phyloP scores from a whole-genome alignment of 768 basidiomycete species.

The Leucocoprinus leucothites region DNA sequence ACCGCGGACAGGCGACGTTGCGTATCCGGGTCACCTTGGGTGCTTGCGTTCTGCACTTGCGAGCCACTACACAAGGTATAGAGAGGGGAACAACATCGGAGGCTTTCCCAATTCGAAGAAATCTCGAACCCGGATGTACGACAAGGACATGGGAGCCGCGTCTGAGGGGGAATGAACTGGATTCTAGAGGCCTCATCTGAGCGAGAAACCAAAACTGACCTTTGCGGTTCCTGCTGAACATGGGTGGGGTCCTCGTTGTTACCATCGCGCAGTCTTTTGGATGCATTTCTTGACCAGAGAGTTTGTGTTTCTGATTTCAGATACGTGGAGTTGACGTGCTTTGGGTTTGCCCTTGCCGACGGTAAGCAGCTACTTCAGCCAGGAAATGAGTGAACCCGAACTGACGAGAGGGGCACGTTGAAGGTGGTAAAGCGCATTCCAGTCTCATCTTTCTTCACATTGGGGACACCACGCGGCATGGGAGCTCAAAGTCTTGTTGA shows the following conservation, averaged over 20 bases:
- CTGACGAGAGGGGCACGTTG: constrained; percentile 73
- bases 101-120: constrained; percentile 69
- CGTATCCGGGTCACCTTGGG: constrained; percentile 33
- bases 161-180: constrained; percentile 26
- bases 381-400: constrained; percentile 7
- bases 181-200: not conserved
- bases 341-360: constrained; percentile 63
- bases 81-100: constrained; percentile 71
- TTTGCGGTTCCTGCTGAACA: constrained; percentile 7
- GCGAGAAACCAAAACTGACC: not conserved
- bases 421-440: constrained; percentile 81
- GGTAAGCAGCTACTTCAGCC: constrained; percentile 5
- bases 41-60: constrained; percentile 48
- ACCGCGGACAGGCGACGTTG: constrained; percentile 2
- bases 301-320: constrained; percentile 74
- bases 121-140: constrained; percentile 77
- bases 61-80: constrained; percentile 72
- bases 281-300: constrained; percentile 63
- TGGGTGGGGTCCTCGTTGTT: constrained; percentile 6
- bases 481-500: not conserved
- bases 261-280: constrained; percentile 13
- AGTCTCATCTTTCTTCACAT: constrained; percentile 76
- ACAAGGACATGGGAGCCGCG: constrained; percentile 79
- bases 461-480: constrained; percentile 84
- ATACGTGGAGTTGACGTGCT: constrained; percentile 75